Evolutionary conservation across 331 rosid species (phyloP).

Genomic region (Malus hybrid): DNA sequence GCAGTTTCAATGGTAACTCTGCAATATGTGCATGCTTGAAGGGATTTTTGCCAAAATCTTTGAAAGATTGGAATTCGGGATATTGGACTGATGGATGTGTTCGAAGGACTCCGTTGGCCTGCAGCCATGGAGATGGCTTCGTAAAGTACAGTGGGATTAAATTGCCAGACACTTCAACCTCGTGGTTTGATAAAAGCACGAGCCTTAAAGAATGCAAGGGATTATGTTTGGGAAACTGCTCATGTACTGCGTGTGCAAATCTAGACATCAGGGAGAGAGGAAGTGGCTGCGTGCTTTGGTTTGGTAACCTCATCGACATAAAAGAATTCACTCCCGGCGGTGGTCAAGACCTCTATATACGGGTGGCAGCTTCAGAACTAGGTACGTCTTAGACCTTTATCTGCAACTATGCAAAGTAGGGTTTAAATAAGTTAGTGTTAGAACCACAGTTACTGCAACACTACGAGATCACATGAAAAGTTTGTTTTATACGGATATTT

Average conservation of each 20-base stretch:
- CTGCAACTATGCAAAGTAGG: no score
- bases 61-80: slow-evolving; percentile 18
- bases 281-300: slow-evolving; percentile 23
- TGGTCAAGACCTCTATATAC: slow-evolving; percentile 29
- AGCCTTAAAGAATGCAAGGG: slow-evolving; percentile 7
- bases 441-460: no score
- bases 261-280: neutral
- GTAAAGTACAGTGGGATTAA: slow-evolving; percentile 15
- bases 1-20: slow-evolving; percentile 8
- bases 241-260: slow-evolving; percentile 19
- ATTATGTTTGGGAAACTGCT: slow-evolving; percentile 13
- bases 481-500: neutral
- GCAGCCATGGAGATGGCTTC: slow-evolving; percentile 23
- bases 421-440: no score
- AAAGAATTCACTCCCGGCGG: neutral
- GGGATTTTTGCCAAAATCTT: slow-evolving; percentile 34
- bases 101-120: slow-evolving; percentile 11
- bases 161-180: slow-evolving; percentile 31
- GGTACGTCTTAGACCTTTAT: slow-evolving; percentile 17
- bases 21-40: slow-evolving; percentile 32
- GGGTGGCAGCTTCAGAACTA: slow-evolving; percentile 26
- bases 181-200: slow-evolving; percentile 21
- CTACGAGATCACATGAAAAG: neutral
- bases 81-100: slow-evolving; percentile 36
- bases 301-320: slow-evolving; percentile 4